Evolutionary conservation across 208 protist genomes (phyloP).

Genomic region (Acanthamoeba lenticulata): DNA sequence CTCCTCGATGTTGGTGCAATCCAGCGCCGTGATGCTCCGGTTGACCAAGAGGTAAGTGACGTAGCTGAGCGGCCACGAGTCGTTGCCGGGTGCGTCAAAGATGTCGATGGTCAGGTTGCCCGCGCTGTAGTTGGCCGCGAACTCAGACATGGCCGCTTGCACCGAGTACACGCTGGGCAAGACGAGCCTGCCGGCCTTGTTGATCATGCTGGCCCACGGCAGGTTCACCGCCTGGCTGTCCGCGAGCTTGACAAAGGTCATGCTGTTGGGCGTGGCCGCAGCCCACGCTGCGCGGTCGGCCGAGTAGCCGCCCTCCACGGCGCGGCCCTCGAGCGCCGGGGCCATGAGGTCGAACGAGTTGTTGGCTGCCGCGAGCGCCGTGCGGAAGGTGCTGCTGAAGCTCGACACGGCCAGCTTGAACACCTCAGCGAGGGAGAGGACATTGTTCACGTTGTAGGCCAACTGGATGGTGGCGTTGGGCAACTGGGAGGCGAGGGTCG

Average conservation of each 20-base stretch:
- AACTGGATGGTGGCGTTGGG: neutral
- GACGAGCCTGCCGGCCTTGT: neutral
- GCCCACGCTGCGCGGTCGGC: neutral
- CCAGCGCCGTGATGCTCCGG: neutral
- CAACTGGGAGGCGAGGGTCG: neutral
- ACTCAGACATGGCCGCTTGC: neutral
- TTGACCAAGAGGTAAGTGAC: neutral
- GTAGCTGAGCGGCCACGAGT: neutral
- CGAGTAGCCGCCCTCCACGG: neutral
- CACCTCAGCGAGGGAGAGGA: neutral
- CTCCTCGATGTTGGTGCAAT: neutral
- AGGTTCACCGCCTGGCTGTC: neutral
- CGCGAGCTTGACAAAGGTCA: neutral
- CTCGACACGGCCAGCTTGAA: neutral
- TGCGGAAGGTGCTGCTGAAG: neutral
- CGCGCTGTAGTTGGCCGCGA: neutral
- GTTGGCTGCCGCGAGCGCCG: neutral
- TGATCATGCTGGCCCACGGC: neutral
- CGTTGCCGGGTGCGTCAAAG: neutral
- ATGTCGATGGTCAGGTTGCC: conserved; percentile 1
- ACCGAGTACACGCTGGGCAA: neutral
- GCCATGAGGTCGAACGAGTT: neutral
- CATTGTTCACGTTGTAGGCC: neutral
- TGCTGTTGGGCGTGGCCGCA: neutral
- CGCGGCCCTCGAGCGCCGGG: neutral